A percentile compares a stretch with the other conserved stretches of the same genome.
Evolutionary conservation across 2,329 filamentous ascomycete genomes (phyloP).

Genomic region (Anthostomella pinea): DNA sequence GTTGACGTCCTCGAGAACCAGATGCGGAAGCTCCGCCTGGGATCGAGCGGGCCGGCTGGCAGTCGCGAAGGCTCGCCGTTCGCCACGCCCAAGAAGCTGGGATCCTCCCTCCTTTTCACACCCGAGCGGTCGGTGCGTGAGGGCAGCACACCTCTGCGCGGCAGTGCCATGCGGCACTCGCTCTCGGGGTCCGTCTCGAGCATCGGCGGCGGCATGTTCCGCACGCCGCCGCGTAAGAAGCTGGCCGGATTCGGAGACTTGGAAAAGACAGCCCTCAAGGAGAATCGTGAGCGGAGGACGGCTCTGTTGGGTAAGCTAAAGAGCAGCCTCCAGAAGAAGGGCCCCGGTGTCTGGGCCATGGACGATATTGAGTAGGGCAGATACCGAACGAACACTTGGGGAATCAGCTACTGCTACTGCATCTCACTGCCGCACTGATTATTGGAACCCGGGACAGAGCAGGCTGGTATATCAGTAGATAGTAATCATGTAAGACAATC

Average conservation of each 20-base stretch:
- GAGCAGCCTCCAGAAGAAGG: slow-evolving; percentile 46
- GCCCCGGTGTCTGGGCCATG: slow-evolving; percentile 49
- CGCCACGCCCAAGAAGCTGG: slow-evolving; percentile 33
- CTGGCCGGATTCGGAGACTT: slow-evolving; percentile 57
- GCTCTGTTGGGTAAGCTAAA: slow-evolving; percentile 52
- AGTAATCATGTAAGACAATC: neutral
- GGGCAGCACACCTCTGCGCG: slow-evolving; percentile 32
- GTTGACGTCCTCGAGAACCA: slow-evolving; percentile 87
- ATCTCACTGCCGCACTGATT: no score
- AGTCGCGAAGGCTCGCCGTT: slow-evolving; percentile 42
- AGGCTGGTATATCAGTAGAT: no score
- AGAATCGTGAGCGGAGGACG: slow-evolving; percentile 51
- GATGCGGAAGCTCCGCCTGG: slow-evolving; percentile 68
- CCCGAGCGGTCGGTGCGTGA: slow-evolving; percentile 39
- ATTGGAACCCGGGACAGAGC: no score
- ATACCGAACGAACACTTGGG: neutral
- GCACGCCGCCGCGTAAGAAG: slow-evolving; percentile 57
- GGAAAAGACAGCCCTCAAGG: slow-evolving; percentile 56
- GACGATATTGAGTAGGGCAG: slow-evolving; percentile 43
- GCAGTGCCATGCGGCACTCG: slow-evolving; percentile 39
- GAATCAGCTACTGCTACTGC: neutral
- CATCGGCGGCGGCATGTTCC: slow-evolving; percentile 27
- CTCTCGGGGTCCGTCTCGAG: slow-evolving; percentile 41
- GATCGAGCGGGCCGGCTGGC: slow-evolving; percentile 41
- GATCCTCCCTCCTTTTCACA: slow-evolving; percentile 29